phyloP scores from a whole-genome alignment of 2,329 filamentous ascomycete species.

The Erysiphe pulchra region DNA sequence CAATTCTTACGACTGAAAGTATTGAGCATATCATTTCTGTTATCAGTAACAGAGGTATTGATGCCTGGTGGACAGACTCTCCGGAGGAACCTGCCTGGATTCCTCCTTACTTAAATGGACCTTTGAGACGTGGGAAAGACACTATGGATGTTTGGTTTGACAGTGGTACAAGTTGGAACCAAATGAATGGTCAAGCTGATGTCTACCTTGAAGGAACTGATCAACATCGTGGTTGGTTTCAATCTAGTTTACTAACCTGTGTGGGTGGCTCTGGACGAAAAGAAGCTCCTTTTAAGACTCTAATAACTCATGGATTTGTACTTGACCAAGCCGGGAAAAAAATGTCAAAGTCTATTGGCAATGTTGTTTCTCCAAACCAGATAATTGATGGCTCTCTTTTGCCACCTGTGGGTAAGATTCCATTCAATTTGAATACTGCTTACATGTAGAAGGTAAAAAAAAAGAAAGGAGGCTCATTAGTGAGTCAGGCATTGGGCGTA shows the following conservation, averaged over 20 bases:
- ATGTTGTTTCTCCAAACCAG: slow-evolving; percentile 53
- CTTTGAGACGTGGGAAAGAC: slow-evolving; percentile 55
- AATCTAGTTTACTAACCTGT: slow-evolving; percentile 77
- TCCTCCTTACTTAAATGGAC: slow-evolving; percentile 30
- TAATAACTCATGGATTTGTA: slow-evolving; percentile 93
- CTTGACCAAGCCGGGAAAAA: slow-evolving; percentile 79
- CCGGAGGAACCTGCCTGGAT: slow-evolving; percentile 57
- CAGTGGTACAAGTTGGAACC: slow-evolving; percentile 79
- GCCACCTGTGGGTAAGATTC: slow-evolving; percentile 20
- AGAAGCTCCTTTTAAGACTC: slow-evolving; percentile 51
- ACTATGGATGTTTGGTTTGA: slow-evolving; percentile 99
- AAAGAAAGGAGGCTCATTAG: slow-evolving; percentile 13
- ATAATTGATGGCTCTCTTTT: slow-evolving; percentile 68
- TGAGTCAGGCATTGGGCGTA: slow-evolving; percentile 50
- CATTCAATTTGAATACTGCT: background rate
- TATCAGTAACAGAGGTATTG: slow-evolving; percentile 53
- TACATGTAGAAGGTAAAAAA: slow-evolving; percentile 22
- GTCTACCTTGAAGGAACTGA: slow-evolving; percentile 87
- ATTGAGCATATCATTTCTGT: slow-evolving; percentile 66
- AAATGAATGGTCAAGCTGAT: slow-evolving; percentile 36
- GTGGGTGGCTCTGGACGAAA: slow-evolving; percentile 20
- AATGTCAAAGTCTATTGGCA: slow-evolving; percentile 95
- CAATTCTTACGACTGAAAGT: slow-evolving; percentile 53
- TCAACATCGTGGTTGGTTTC: slow-evolving; percentile 96
- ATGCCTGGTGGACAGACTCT: slow-evolving; percentile 82